A percentile compares a stretch with the other conserved stretches of the same genome.
Conservation (phyloP, 495 filamentous ascomycete species). For the Aspergillus biplanus region DNA sequence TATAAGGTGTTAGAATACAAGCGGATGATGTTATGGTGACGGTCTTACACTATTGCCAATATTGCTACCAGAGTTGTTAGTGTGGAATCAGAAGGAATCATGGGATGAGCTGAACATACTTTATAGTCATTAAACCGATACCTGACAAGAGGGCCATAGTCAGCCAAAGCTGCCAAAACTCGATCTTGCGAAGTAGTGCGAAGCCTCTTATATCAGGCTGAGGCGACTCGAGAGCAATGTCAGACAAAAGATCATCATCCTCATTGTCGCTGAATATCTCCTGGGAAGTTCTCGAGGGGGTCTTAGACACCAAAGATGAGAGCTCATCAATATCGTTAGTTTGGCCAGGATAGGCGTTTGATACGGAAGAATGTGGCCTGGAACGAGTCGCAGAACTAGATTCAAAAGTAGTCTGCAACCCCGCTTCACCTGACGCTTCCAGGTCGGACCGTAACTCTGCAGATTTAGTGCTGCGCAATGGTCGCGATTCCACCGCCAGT, state of each 20-base stretch:
- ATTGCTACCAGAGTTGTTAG: conserved; percentile 66
- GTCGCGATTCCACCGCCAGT: conserved; percentile 55
- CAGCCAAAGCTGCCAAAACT: conserved; percentile 89
- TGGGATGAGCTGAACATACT: conserved; percentile 61
- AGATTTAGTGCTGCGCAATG: conserved; percentile 65
- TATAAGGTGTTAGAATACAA: conserved; percentile 31
- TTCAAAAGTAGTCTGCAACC: conserved; percentile 59
- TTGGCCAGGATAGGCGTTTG: conserved; percentile 39
- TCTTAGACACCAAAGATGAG: conserved; percentile 79
- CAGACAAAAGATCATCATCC: conserved; percentile 45
- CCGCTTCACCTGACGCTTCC: conserved; percentile 59
- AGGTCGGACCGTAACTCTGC: conserved; percentile 49
- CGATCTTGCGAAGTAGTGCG: conserved; percentile 69
- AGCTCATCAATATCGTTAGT: conserved; percentile 65
- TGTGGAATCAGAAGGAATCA: not conserved
- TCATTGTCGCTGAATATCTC: conserved; percentile 24
- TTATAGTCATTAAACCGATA: conserved; percentile 98
- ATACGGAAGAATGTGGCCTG: conserved; percentile 42
- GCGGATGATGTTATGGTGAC: not conserved
- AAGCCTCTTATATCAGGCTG: conserved; percentile 89
- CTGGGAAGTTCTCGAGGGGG: conserved; percentile 44
- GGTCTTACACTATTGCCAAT: conserved; percentile 82
- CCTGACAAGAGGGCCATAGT: conserved; percentile 89
- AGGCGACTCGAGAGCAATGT: conserved; percentile 55
- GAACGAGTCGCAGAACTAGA: conserved; percentile 35